Conservation (phyloP, 768 basidiomycete genomes). For the Collybia mongolica region DNA sequence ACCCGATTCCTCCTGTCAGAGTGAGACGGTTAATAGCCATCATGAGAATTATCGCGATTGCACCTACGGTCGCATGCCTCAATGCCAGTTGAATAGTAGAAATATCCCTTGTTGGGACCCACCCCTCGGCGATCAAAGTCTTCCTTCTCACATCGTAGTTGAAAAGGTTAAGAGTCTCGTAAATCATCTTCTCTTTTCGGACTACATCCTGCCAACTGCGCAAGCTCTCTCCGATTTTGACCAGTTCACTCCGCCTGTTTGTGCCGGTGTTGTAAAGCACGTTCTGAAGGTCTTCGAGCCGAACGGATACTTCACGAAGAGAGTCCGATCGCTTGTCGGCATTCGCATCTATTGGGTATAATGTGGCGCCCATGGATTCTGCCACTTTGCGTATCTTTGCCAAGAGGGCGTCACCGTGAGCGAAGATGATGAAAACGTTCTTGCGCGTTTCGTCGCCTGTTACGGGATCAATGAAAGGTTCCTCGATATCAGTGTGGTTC, state of each 20-base stretch:
- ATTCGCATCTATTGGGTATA: constrained; percentile 95
- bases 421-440: constrained; percentile 99
- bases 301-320: constrained; percentile 81
- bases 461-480: constrained; percentile 87
- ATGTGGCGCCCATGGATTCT: constrained; percentile 97
- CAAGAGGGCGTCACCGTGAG: constrained; percentile 89
- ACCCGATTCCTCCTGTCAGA: constrained; percentile 77
- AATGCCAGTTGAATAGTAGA: constrained; percentile 82
- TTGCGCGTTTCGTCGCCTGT: constrained; percentile 87
- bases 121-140: constrained; percentile 95
- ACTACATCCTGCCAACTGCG: constrained; percentile 94
- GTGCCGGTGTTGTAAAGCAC: constrained; percentile 87
- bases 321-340: constrained; percentile 90
- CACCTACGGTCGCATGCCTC: constrained; percentile 77
- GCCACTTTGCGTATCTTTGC: constrained; percentile 98
- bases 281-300: constrained; percentile 89
- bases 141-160: constrained; percentile 93
- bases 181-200: constrained; percentile 92
- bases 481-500: constrained; percentile 95
- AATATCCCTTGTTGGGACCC: constrained; percentile 95
- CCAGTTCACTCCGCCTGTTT: constrained; percentile 79
- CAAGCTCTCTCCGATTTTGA: constrained; percentile 81
- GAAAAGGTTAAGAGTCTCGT: constrained; percentile 93
- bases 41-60: not conserved
- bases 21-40: constrained; percentile 18